These are phyloP conservation scores for Pyrenopolyporus hunteri DNA, from an alignment of 495 filamentous ascomycete genomes.

Conservation along the genomic window DNA sequence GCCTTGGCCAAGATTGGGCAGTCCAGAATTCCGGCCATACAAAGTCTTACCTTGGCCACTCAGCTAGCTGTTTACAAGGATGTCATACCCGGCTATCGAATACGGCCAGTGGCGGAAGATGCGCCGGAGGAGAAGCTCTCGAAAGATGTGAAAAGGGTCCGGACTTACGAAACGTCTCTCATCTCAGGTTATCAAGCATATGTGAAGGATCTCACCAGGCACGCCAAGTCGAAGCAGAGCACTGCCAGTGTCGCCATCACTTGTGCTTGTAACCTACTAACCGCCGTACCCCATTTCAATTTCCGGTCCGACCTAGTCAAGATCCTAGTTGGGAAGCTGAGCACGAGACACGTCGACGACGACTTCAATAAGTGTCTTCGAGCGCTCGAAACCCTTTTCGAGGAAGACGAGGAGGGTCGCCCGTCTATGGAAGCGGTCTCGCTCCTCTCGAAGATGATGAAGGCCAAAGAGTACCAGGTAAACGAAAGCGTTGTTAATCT, in stretches of 20 bases:
- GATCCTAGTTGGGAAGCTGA: constrained; percentile 83
- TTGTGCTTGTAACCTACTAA: constrained; percentile 80
- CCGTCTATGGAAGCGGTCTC: constrained; percentile 86
- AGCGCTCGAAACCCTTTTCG: constrained; percentile 80
- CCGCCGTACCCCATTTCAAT: constrained; percentile 92
- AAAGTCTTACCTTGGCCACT: constrained; percentile 81
- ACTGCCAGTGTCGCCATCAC: constrained; percentile 77
- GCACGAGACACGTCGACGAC: constrained; percentile 66
- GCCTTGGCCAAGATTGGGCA: constrained; percentile 75
- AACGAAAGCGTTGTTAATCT: constrained; percentile 87
- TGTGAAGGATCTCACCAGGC: constrained; percentile 69
- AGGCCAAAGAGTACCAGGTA: constrained; percentile 75
- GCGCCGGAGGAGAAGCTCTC: constrained; percentile 78
- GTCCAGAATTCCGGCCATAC: constrained; percentile 71
- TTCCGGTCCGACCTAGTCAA: constrained; percentile 85
- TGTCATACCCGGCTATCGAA: constrained; percentile 93
- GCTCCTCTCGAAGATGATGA: constrained; percentile 93
- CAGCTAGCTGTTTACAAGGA: constrained; percentile 94
- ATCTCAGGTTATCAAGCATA: constrained; percentile 82
- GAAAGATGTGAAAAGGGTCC: constrained; percentile 84
- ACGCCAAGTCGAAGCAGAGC: constrained; percentile 60
- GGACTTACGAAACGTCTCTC: constrained; percentile 82
- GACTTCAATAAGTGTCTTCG: constrained; percentile 80
- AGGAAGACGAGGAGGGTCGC: constrained; percentile 85
- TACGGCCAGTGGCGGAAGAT: constrained; percentile 78